Evolutionary conservation across 495 filamentous ascomycete genomes (phyloP).

Genomic region (Letharia lupina): DNA sequence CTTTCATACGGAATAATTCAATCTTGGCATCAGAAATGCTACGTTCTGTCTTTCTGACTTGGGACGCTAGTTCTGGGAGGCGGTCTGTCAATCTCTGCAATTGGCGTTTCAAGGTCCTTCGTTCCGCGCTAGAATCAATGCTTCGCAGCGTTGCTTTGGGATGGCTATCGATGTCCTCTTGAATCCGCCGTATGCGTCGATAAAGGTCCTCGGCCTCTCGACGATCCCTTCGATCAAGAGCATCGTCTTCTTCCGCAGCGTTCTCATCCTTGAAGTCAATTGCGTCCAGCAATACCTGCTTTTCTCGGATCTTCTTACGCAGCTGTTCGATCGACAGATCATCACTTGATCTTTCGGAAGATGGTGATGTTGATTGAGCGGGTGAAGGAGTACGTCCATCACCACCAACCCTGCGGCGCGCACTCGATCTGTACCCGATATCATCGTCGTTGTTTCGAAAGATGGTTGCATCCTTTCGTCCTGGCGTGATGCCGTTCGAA

Average conservation of each 20-base stretch:
- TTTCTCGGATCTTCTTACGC: slow-evolving; percentile 87
- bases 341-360: slow-evolving; percentile 61
- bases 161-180: slow-evolving; percentile 93
- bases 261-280: slow-evolving; percentile 96
- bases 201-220: slow-evolving; percentile 93
- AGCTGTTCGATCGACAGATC: slow-evolving; percentile 82
- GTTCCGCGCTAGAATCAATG: slow-evolving; percentile 77
- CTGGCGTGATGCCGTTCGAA: slow-evolving; percentile 38
- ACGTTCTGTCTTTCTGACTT: slow-evolving; percentile 84
- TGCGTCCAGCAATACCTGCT: slow-evolving; percentile 91
- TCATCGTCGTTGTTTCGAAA: slow-evolving; percentile 87
- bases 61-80: slow-evolving; percentile 83
- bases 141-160: slow-evolving; percentile 67
- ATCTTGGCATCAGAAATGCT: slow-evolving; percentile 85
- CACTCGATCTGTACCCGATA: slow-evolving; percentile 87
- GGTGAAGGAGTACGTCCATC: slow-evolving; percentile 67
- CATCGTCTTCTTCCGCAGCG: slow-evolving; percentile 81
- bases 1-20: slow-evolving; percentile 88
- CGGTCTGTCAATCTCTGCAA: slow-evolving; percentile 81
- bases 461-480: slow-evolving; percentile 87
- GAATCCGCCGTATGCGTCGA: slow-evolving; percentile 81
- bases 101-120: slow-evolving; percentile 75
- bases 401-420: slow-evolving; percentile 72
- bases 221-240: slow-evolving; percentile 80
- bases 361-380: slow-evolving; percentile 58